Evolutionary conservation across 306 rosid genomes (phyloP).

Genomic region (Corylus americana): DNA sequence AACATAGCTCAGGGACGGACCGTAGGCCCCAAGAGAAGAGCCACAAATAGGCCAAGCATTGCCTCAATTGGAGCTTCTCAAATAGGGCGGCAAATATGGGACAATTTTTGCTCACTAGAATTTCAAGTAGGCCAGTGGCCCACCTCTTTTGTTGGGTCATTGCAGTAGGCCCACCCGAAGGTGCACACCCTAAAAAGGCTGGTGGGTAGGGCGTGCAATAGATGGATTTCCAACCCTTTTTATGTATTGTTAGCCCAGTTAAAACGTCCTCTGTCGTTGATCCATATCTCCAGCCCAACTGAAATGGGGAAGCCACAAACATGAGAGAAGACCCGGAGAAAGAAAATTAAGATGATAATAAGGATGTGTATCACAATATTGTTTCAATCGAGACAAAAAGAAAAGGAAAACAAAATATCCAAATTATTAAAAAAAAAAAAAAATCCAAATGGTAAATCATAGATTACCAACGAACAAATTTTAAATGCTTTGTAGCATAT

Average conservation of each 20-base stretch:
- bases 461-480: too few relatives aligned
- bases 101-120: constrained; percentile 42
- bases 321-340: not conserved
- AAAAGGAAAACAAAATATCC: too few relatives aligned
- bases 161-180: constrained; percentile 43
- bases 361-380: too few relatives aligned
- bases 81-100: constrained; percentile 43
- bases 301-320: not conserved
- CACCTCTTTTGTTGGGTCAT: constrained; percentile 67
- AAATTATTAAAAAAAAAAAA: too few relatives aligned
- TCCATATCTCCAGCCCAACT: constrained; percentile 57
- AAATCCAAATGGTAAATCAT: too few relatives aligned
- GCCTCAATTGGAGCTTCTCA: constrained; percentile 49
- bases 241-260: constrained; percentile 54
- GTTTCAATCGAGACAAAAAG: too few relatives aligned
- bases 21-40: constrained; percentile 30
- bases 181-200: constrained; percentile 60
- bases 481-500: too few relatives aligned
- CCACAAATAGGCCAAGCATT: constrained; percentile 51
- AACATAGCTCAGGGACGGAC: constrained; percentile 44
- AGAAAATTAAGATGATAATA: too few relatives aligned
- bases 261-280: constrained; percentile 49
- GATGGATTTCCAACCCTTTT: constrained; percentile 70
- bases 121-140: constrained; percentile 59
- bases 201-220: constrained; percentile 36